Evolutionary conservation across 2,329 filamentous ascomycete species (phyloP).

Genomic region (Beauveria sp.): DNA sequence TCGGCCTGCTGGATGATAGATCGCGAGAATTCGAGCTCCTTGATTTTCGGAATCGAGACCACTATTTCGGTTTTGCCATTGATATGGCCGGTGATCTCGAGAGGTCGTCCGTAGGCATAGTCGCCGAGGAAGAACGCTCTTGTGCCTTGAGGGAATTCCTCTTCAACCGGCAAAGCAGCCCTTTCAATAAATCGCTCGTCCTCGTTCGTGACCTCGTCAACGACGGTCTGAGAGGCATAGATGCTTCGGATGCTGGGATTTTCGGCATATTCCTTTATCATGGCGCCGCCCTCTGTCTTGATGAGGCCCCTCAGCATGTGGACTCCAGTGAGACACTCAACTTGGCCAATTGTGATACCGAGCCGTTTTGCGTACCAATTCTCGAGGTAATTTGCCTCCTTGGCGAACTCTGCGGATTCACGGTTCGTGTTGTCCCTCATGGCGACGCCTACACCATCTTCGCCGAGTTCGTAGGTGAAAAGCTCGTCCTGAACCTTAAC

Average conservation of each 20-base stretch:
- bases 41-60: conserved; percentile 63
- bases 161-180: conserved; percentile 75
- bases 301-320: conserved; percentile 86
- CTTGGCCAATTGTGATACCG: conserved; percentile 75
- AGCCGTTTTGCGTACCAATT: conserved; percentile 83
- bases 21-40: conserved; percentile 75
- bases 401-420: conserved; percentile 76
- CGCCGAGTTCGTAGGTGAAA: conserved; percentile 73
- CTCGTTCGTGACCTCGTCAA: conserved; percentile 82
- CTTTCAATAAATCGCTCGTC: conserved; percentile 91
- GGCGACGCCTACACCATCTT: conserved; percentile 56
- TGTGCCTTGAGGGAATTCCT: conserved; percentile 80
- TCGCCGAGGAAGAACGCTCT: conserved; percentile 91
- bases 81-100: conserved; percentile 71
- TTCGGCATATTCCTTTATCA: conserved; percentile 84
- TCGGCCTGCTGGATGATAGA: conserved; percentile 66
- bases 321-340: conserved; percentile 85
- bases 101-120: conserved; percentile 81
- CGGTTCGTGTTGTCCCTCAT: conserved; percentile 63
- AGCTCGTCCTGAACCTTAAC: conserved; percentile 85
- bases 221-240: conserved; percentile 84
- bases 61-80: conserved; percentile 70
- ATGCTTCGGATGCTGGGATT: conserved; percentile 81
- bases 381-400: conserved; percentile 77
- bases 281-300: conserved; percentile 85